Evolutionary conservation across 768 basidiomycete species (phyloP).

Genomic region (Rhodocollybia butyracea): DNA sequence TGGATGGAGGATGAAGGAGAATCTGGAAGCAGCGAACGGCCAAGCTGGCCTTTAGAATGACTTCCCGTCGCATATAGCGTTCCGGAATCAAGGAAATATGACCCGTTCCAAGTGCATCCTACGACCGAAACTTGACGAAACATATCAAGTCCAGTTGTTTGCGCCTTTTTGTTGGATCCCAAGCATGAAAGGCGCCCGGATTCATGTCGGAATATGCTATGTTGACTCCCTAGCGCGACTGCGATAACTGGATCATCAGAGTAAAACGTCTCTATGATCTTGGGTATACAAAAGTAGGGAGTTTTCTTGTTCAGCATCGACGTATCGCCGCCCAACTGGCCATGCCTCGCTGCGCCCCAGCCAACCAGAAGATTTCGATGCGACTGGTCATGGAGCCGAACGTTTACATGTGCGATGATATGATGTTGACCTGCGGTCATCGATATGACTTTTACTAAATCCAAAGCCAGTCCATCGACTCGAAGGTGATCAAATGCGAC

Average conservation of each 20-base stretch:
- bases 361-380: slow-evolving; percentile 44
- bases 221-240: slow-evolving; percentile 39
- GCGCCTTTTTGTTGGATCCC: slow-evolving; percentile 74
- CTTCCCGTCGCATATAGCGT: slow-evolving; percentile 47
- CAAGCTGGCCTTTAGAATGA: slow-evolving; percentile 67
- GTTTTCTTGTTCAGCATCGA: slow-evolving; percentile 18
- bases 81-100: slow-evolving; percentile 37
- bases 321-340: slow-evolving; percentile 68
- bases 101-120: slow-evolving; percentile 80
- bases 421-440: slow-evolving; percentile 73
- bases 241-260: slow-evolving; percentile 27
- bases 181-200: slow-evolving; percentile 48
- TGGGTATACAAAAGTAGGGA: slow-evolving; percentile 26
- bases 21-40: slow-evolving; percentile 25
- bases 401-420: slow-evolving; percentile 46
- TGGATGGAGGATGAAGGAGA: not conserved
- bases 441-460: slow-evolving; percentile 32
- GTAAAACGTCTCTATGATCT: slow-evolving; percentile 24
- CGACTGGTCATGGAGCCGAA: slow-evolving; percentile 16
- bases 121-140: slow-evolving; percentile 28
- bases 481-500: slow-evolving; percentile 41
- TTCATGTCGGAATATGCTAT: slow-evolving; percentile 52
- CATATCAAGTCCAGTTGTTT: slow-evolving; percentile 41
- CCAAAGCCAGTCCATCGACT: slow-evolving; percentile 19
- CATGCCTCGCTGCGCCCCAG: slow-evolving; percentile 85